Conservation (phyloP, 129 eudicot species). For the Deinandra increscens region DNA sequence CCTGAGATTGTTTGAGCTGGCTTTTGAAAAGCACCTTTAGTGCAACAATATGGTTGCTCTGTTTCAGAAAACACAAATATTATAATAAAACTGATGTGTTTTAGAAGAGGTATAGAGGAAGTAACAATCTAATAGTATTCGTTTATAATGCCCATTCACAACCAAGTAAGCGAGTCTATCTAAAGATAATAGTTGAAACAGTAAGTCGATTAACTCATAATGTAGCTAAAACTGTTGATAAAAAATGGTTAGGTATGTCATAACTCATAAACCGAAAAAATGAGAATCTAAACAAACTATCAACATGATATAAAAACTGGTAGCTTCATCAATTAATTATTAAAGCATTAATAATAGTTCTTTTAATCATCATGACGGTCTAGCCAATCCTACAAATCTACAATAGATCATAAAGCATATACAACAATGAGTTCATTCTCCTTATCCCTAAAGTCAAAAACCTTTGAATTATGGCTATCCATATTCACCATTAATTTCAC, state of each 20-base stretch:
- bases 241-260: neutral
- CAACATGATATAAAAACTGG: neutral
- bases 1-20: conserved; percentile 94
- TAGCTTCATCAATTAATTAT: neutral
- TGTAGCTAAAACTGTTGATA: neutral
- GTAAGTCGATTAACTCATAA: neutral
- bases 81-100: neutral
- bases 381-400: neutral
- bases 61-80: conserved; percentile 25
- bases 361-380: too few species aligned
- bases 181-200: neutral
- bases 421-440: neutral
- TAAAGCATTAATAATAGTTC: neutral
- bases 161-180: neutral
- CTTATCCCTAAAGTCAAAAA: neutral
- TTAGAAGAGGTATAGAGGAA: neutral
- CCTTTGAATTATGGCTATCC: neutral
- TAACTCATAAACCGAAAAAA: neutral
- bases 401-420: neutral
- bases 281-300: neutral
- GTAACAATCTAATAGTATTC: neutral
- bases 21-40: conserved; percentile 84
- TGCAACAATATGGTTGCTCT: conserved; percentile 95
- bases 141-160: neutral
- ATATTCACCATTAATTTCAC: neutral